Base-by-base conservation (phyloP, 495 filamentous ascomycete species). In the Aspergillus cristatus region DNA sequence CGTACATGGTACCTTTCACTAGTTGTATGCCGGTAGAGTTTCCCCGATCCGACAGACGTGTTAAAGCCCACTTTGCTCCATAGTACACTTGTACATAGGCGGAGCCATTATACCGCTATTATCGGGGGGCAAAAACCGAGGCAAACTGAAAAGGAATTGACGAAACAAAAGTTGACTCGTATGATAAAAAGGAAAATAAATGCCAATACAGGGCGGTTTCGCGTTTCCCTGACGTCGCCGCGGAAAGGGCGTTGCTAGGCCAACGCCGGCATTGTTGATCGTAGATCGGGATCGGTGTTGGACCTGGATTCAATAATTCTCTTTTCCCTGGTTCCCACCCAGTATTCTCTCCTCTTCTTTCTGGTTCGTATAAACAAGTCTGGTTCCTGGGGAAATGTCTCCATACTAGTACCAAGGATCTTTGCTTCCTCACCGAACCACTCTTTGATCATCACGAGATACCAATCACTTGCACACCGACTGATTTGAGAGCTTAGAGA, bases 231-330 rank as follows among this genome's bases (percentile, higher is more conserved):
- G 53, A 57, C 53, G 54, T n/a, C n/a, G 54, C 57, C 51, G 47
- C 29, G 33, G 33, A 22, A 35, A 32, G 35, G 17, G 10, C 42
- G 63, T 67, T 67, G 63, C 60, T 53, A 53, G 58, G 61, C 55
- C 61, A 67, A 67, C 63, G 36, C 26, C 46, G 36, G 47, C 24
- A 57, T 67, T 67, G 63, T 67, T 67, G 63, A 67, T 62, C 50
- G 49, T 59, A 54, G 60, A 61, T 63, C 60, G 48, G 43, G 53
- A 57, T 57, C 50, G 56, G 42, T 35, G 28, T 39, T 46, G 49
- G 42, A 41, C 51, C 42, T 14, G 28, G 28, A 3, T 47, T 56
- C 53, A 56, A 28, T 49, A 42, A 40, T 49, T 46, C 46, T 46
- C 50, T 50, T 46, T 55, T 43, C 49, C 49, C 34, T 50, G 49